phyloP scores from a whole-genome alignment of 2,329 filamentous ascomycete species.

The Calonectria montana region DNA sequence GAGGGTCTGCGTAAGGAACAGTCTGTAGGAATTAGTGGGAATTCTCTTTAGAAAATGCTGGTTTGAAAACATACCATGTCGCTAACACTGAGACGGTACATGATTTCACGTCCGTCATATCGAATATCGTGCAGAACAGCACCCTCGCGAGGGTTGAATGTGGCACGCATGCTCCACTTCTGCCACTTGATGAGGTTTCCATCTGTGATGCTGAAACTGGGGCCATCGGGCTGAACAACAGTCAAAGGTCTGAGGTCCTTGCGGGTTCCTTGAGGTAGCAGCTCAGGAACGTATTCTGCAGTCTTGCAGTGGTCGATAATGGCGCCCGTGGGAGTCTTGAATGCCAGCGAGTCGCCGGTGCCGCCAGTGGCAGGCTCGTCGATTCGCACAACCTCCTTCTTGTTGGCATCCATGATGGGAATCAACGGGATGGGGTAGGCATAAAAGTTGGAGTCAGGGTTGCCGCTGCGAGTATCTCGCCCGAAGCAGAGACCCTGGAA shows the following conservation, averaged over 20 bases:
- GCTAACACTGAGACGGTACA: slow-evolving; percentile 73
- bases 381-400: slow-evolving; percentile 47
- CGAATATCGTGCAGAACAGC: slow-evolving; percentile 75
- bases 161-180: slow-evolving; percentile 76
- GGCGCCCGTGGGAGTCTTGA: slow-evolving; percentile 24
- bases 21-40: slow-evolving; percentile 31
- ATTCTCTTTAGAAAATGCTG: rapidly evolving
- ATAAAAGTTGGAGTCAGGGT: slow-evolving; percentile 66
- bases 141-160: slow-evolving; percentile 77
- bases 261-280: slow-evolving; percentile 52
- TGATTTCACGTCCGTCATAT: slow-evolving; percentile 73
- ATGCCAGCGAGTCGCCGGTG: slow-evolving; percentile 38
- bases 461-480: slow-evolving; percentile 43
- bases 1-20: slow-evolving; percentile 74
- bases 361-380: slow-evolving; percentile 50
- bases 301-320: slow-evolving; percentile 46
- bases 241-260: slow-evolving; percentile 70
- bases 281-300: slow-evolving; percentile 57
- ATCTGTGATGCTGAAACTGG: slow-evolving; percentile 55
- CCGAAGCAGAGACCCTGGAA: slow-evolving; percentile 51
- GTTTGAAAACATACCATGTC: slow-evolving; percentile 67
- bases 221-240: slow-evolving; percentile 50
- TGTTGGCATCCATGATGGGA: slow-evolving; percentile 52
- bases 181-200: slow-evolving; percentile 65
- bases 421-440: slow-evolving; percentile 64